A percentile compares a stretch with the other conserved stretches of the same genome.
Evolutionary conservation across 2,329 filamentous ascomycete species (phyloP).

Genomic region (Claviceps digitariae): DNA sequence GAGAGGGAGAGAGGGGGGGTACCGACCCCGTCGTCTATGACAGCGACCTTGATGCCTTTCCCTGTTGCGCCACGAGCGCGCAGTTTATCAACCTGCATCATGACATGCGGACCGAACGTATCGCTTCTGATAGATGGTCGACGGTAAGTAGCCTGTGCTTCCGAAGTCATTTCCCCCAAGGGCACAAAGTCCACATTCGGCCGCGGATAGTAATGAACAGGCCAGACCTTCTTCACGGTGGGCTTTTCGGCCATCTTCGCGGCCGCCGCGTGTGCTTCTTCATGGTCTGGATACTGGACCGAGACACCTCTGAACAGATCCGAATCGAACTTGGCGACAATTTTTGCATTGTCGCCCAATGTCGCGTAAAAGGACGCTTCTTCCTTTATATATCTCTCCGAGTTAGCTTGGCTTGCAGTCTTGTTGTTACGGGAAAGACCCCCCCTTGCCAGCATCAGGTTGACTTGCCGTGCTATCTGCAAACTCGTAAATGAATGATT

Average conservation of each 20-base stretch:
- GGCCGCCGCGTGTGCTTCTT: not conserved
- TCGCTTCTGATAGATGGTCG: not conserved
- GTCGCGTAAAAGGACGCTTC: not conserved
- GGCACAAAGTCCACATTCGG: not conserved
- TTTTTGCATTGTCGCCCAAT: not conserved
- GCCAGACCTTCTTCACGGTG: not conserved
- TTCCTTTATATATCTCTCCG: not conserved
- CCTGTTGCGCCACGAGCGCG: slow-evolving; percentile 7
- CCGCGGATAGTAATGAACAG: not conserved
- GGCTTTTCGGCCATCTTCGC: not conserved
- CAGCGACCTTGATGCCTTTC: slow-evolving; percentile 7
- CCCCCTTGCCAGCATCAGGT: no score
- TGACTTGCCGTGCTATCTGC: not conserved
- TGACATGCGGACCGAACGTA: slow-evolving; percentile 7
- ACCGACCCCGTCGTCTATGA: slow-evolving; percentile 21
- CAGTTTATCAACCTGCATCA: slow-evolving; percentile 9
- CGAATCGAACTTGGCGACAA: not conserved
- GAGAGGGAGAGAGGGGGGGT: no score
- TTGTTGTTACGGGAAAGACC: not conserved
- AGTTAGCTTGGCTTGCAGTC: not conserved
- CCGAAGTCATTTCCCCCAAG: not conserved
- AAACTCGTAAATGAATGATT: slow-evolving; percentile 1
- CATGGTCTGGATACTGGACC: not conserved
- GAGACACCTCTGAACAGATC: not conserved
- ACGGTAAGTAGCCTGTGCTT: not conserved